These are phyloP conservation scores for Bonia amplexicaulis DNA, from an alignment of 176 grass and related monocot genomes.

Conservation along the genomic window DNA sequence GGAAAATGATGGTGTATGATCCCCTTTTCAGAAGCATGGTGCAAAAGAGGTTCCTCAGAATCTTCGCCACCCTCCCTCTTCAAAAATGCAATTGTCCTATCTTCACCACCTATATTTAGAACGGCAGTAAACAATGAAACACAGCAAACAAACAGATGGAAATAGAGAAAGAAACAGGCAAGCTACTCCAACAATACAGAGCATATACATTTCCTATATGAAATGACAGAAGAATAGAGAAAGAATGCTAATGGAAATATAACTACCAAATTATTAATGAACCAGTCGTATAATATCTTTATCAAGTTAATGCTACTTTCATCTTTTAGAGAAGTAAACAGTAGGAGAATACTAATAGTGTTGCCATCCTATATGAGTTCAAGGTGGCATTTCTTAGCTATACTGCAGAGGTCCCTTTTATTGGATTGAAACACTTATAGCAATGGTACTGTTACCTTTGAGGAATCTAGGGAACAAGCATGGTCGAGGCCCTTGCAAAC, in stretches of 20 bases:
- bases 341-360: background rate
- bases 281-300: background rate
- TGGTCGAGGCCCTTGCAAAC: background rate
- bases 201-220: background rate
- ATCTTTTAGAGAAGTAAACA: background rate
- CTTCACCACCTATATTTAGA: slow-evolving; percentile 64
- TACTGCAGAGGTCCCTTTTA: background rate
- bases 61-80: slow-evolving; percentile 60
- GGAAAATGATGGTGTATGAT: slow-evolving; percentile 87
- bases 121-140: slow-evolving; percentile 5
- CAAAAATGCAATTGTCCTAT: slow-evolving; percentile 78
- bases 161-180: slow-evolving; percentile 1
- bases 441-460: background rate
- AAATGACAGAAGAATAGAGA: background rate
- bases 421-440: background rate
- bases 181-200: slow-evolving; percentile 18
- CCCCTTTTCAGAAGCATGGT: slow-evolving; percentile 46
- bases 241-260: background rate
- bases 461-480: background rate
- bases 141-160: background rate
- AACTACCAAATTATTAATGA: background rate
- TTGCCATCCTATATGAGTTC: background rate
- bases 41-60: slow-evolving; percentile 49
- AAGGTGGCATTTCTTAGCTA: background rate
- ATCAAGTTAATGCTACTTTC: background rate